phyloP scores from a whole-genome alignment of 257 asterid genomes.

The Primulina eburnea region DNA sequence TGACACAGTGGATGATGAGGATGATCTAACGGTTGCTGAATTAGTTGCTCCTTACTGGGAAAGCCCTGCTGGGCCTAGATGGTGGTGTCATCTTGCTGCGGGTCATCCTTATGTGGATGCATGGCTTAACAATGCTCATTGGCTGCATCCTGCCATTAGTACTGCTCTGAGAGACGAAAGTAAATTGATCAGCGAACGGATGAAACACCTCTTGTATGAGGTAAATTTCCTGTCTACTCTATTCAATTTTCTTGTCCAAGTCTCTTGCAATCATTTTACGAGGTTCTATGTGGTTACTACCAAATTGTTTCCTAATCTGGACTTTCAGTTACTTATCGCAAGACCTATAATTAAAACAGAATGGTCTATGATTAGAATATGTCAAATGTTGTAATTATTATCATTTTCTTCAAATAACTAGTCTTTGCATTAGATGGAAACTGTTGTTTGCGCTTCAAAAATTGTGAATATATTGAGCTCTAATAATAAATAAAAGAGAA shows the following conservation, averaged over 20 bases:
- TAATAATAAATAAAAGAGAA: conserved; percentile 4
- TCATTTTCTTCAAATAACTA: neutral
- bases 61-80: conserved; percentile 80
- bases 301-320: neutral
- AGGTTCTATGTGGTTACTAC: neutral
- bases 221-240: conserved; percentile 33
- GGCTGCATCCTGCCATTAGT: conserved; percentile 96
- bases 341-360: neutral
- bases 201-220: conserved; percentile 94
- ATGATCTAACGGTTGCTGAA: conserved; percentile 84
- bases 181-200: conserved; percentile 81
- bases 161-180: conserved; percentile 87
- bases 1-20: conserved; percentile 57
- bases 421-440: conserved; percentile 15
- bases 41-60: conserved; percentile 96
- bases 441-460: neutral
- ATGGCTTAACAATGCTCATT: conserved; percentile 74
- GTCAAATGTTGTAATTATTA: neutral
- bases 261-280: conserved; percentile 7
- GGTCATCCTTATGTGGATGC: conserved; percentile 70
- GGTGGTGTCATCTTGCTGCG: conserved; percentile 98
- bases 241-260: conserved; percentile 22
- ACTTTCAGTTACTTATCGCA: neutral
- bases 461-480: conserved; percentile 1
- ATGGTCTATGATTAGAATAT: conserved; percentile 1